Evolutionary conservation across 495 filamentous ascomycete species (phyloP).

Genomic region (Tuber melanosporum): DNA sequence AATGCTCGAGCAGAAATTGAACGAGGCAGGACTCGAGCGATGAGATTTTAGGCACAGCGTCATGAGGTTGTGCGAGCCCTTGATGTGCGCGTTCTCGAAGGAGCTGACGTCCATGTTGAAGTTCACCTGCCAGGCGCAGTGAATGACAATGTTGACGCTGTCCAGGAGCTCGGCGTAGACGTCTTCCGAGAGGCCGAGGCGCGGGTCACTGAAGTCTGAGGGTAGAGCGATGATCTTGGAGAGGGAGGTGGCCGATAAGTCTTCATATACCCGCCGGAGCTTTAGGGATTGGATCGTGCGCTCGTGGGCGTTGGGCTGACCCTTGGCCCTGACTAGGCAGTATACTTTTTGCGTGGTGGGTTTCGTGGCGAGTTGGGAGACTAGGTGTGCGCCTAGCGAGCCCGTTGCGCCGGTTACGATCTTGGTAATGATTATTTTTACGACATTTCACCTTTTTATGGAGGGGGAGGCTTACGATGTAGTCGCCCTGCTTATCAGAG

Average conservation of each 20-base stretch:
- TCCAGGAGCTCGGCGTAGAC: slow-evolving; percentile 44
- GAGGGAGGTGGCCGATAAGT: slow-evolving; percentile 15
- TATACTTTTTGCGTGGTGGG: slow-evolving; percentile 48
- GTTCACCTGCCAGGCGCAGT: slow-evolving; percentile 68
- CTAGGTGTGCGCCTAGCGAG: slow-evolving; percentile 52
- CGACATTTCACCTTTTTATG: neutral
- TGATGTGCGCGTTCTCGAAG: slow-evolving; percentile 54
- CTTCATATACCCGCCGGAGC: slow-evolving; percentile 15
- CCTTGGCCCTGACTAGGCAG: slow-evolving; percentile 50
- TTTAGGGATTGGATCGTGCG: slow-evolving; percentile 29
- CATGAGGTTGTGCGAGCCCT: slow-evolving; percentile 53
- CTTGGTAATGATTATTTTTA: slow-evolving; percentile 37
- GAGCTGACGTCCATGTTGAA: slow-evolving; percentile 55
- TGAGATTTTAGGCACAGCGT: slow-evolving; percentile 49
- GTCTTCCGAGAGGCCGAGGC: slow-evolving; percentile 46
- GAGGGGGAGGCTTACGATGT: slow-evolving; percentile 44
- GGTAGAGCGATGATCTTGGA: slow-evolving; percentile 46
- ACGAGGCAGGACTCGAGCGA: slow-evolving; percentile 41
- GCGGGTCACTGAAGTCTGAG: slow-evolving; percentile 43
- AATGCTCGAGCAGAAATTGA: slow-evolving; percentile 58
- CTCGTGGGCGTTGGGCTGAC: slow-evolving; percentile 16
- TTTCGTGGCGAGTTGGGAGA: slow-evolving; percentile 48
- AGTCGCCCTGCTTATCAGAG: slow-evolving; percentile 38
- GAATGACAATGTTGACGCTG: slow-evolving; percentile 51
- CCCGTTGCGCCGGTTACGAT: slow-evolving; percentile 58